Evolutionary conservation across 768 basidiomycete genomes (phyloP).

Genomic region (Lyophyllum shimeji): DNA sequence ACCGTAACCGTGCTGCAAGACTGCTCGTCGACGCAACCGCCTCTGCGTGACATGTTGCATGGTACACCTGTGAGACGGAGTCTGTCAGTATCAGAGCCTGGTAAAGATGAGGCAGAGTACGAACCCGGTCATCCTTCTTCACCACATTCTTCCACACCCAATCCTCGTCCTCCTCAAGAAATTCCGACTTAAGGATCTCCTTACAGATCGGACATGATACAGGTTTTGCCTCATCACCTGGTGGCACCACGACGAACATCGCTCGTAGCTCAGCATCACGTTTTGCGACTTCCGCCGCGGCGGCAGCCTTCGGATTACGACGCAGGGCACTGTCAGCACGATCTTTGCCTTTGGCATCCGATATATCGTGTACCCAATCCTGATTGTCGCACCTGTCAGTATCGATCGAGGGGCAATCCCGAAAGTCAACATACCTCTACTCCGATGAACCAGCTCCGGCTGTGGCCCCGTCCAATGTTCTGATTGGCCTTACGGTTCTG

Average conservation of each 20-base stretch:
- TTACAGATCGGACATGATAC: constrained; percentile 96
- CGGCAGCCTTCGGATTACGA: constrained; percentile 54
- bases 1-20: constrained; percentile 67
- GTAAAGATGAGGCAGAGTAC: constrained; percentile 21
- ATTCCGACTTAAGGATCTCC: constrained; percentile 88
- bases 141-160: constrained; percentile 97
- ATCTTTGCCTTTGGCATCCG: constrained; percentile 69
- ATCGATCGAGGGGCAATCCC: constrained; percentile 4
- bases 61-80: constrained; percentile 64
- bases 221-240: constrained; percentile 80
- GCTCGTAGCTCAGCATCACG: constrained; percentile 74
- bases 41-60: constrained; percentile 93
- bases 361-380: constrained; percentile 86
- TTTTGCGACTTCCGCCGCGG: constrained; percentile 65
- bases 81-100: background rate
- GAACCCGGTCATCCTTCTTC: constrained; percentile 77
- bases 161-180: constrained; percentile 93
- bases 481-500: constrained; percentile 85
- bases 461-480: constrained; percentile 80
- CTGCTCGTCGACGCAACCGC: constrained; percentile 61
- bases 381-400: constrained; percentile 28
- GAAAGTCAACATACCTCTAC: constrained; percentile 62
- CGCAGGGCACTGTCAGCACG: constrained; percentile 52
- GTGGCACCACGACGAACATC: constrained; percentile 86
- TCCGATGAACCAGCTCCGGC: constrained; percentile 85